A percentile compares a stretch with the other conserved stretches of the same genome.
These are phyloP conservation scores for Phaseolus lunatus DNA, from an alignment of 306 rosid genomes.

Conservation along the genomic window DNA sequence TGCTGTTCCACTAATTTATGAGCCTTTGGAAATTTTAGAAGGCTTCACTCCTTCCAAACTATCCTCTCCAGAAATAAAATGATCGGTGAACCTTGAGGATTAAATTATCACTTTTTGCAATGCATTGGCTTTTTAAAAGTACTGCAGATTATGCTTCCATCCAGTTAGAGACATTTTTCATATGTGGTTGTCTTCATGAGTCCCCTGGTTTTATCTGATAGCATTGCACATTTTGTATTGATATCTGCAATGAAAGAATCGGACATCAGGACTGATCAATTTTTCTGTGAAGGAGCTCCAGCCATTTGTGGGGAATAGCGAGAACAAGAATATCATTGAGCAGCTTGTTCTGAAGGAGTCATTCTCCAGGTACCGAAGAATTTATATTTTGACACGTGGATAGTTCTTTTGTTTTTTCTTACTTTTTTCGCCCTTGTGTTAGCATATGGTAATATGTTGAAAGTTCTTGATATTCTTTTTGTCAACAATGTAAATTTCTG, in stretches of 20 bases:
- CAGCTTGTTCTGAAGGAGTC: conserved; percentile 78
- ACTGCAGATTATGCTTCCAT: conserved; percentile 36
- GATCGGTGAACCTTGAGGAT: not conserved
- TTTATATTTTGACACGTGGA: conserved; percentile 33
- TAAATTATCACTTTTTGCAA: conserved; percentile 1
- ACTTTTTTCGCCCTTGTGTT: conserved; percentile 13
- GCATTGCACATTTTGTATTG: conserved; percentile 28
- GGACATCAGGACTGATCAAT: conserved; percentile 46
- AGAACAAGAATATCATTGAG: conserved; percentile 67
- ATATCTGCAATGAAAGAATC: conserved; percentile 53
- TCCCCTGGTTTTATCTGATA: conserved; percentile 34
- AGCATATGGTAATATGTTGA: conserved; percentile 12
- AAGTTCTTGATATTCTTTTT: conserved; percentile 22
- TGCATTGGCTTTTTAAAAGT: conserved; percentile 4
- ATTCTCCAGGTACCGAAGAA: conserved; percentile 75
- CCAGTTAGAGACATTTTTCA: conserved; percentile 29
- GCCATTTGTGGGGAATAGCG: conserved; percentile 48
- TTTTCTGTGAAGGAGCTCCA: conserved; percentile 53
- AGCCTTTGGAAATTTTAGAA: not conserved
- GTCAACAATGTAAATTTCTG: conserved; percentile 29
- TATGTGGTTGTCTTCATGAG: conserved; percentile 21
- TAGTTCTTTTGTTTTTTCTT: conserved; percentile 31
- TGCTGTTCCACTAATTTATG: not conserved
- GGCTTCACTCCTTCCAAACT: not conserved
- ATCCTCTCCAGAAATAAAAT: not conserved